Percentiles rank a stretch among this genome's conserved stretches.
These are phyloP conservation scores for Phylloboletellus chloephorus DNA, from an alignment of 1,284 basidiomycete genomes.

Conservation along the genomic window DNA sequence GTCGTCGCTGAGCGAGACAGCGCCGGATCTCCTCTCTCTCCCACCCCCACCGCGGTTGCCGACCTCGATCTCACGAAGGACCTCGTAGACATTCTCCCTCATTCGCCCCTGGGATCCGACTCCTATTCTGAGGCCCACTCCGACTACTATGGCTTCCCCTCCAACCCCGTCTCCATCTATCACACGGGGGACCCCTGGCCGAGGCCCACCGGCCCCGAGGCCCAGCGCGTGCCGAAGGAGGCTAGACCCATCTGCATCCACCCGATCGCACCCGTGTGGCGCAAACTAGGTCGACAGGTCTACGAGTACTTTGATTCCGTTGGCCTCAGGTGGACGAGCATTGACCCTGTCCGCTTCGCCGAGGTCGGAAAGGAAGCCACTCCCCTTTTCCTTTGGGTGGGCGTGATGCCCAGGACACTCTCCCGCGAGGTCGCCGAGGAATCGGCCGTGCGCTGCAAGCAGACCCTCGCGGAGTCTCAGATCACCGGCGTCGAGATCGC, in stretches of 20 bases:
- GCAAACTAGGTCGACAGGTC: not conserved
- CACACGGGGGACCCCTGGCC: not conserved
- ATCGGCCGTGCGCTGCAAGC: conserved; percentile 22
- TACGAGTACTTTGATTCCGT: conserved; percentile 11
- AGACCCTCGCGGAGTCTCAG: conserved; percentile 19
- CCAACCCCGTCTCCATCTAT: not conserved
- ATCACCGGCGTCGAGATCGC: conserved; percentile 12
- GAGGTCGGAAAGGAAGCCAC: conserved; percentile 4
- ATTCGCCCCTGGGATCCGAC: too few species aligned
- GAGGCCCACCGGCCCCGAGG: not conserved
- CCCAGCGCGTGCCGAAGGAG: not conserved
- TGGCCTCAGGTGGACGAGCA: conserved; percentile 28
- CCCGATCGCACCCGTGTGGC: not conserved
- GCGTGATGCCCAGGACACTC: conserved; percentile 28
- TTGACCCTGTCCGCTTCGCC: conserved; percentile 26
- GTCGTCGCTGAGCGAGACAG: too few species aligned
- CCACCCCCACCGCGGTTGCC: too few species aligned
- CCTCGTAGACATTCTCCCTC: too few species aligned
- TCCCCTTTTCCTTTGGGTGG: conserved; percentile 28
- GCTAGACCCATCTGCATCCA: not conserved
- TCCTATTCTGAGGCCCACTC: too few species aligned
- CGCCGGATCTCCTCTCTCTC: too few species aligned
- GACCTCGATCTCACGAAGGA: too few species aligned
- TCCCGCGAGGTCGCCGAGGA: conserved; percentile 21
- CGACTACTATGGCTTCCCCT: not conserved